Evolutionary conservation across 345 rosid species (phyloP).

Genomic region (Citrus mangshanensis): DNA sequence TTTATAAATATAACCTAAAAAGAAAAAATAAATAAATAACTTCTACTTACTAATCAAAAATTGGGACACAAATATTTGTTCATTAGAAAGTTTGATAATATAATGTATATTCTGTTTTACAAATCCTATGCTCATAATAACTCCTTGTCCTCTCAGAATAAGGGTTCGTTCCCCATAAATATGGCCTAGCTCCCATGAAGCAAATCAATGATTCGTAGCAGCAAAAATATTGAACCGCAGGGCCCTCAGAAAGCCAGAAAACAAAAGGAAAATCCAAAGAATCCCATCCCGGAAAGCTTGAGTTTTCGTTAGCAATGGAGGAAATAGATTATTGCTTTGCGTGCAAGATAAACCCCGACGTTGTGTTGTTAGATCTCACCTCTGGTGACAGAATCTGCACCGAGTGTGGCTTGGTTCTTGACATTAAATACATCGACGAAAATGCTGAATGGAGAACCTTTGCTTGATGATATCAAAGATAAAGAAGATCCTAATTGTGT

Average conservation of each 20-base stretch:
- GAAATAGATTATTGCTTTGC: not conserved
- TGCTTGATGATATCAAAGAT: slow-evolving; percentile 8
- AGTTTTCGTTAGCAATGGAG: not conserved
- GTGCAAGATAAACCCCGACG: not conserved
- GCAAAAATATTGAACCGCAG: not conserved
- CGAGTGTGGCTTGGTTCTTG: slow-evolving; percentile 18
- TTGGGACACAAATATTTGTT: too few species aligned
- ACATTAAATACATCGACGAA: not conserved
- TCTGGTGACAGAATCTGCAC: slow-evolving; percentile 8
- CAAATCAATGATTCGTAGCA: not conserved
- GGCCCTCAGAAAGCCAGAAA: not conserved
- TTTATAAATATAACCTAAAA: too few species aligned
- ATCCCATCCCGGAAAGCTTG: not conserved
- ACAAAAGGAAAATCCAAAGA: not conserved
- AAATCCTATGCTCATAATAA: not conserved
- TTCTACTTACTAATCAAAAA: too few species aligned
- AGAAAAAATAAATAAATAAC: too few species aligned
- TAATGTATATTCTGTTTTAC: too few species aligned
- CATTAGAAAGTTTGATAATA: too few species aligned
- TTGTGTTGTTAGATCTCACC: not conserved
- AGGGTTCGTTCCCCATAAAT: not conserved
- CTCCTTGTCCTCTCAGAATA: not conserved
- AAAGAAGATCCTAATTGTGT: slow-evolving; percentile 15
- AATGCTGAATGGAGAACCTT: slow-evolving; percentile 14
- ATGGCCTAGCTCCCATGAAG: not conserved